Conservation (phyloP, 108 stramenopile genomes). For the Tribonema minus region DNA sequence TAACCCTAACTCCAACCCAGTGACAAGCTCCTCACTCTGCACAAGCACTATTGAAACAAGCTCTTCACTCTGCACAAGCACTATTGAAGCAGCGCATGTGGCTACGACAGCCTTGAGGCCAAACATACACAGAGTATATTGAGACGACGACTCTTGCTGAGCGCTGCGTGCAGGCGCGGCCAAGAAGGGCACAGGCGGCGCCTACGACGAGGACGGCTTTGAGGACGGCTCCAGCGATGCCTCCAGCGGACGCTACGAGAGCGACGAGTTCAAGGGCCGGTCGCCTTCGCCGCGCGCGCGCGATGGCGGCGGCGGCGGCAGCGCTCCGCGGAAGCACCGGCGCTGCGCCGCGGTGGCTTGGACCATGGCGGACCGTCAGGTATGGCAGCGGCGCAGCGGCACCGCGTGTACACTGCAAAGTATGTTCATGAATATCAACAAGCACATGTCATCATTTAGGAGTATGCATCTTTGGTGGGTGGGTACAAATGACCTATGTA, state of each 20-base stretch:
- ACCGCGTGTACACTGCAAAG: background rate
- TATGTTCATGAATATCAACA: background rate
- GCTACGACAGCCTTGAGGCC: too few species aligned
- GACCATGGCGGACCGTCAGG: constrained; percentile 13
- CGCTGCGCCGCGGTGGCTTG: constrained; percentile 21
- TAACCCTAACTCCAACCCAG: too few species aligned
- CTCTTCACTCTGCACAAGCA: too few species aligned
- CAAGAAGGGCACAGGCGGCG: background rate
- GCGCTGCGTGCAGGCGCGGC: background rate
- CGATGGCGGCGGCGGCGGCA: background rate
- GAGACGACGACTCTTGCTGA: too few species aligned
- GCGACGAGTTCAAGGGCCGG: constrained; percentile 38
- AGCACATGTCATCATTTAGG: too few species aligned
- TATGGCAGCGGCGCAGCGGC: background rate
- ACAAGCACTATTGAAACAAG: too few species aligned
- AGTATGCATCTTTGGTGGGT: too few species aligned
- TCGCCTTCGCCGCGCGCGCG: background rate
- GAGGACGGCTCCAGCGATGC: constrained; percentile 14
- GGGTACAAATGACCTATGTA: too few species aligned
- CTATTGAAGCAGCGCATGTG: too few species aligned
- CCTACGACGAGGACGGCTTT: constrained; percentile 48
- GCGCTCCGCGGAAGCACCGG: background rate
- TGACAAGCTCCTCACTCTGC: too few species aligned
- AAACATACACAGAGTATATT: too few species aligned
- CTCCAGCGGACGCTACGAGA: constrained; percentile 27